Conservation (phyloP, 192 early-diverging fungal genomes). For the Linderina pennispora region DNA sequence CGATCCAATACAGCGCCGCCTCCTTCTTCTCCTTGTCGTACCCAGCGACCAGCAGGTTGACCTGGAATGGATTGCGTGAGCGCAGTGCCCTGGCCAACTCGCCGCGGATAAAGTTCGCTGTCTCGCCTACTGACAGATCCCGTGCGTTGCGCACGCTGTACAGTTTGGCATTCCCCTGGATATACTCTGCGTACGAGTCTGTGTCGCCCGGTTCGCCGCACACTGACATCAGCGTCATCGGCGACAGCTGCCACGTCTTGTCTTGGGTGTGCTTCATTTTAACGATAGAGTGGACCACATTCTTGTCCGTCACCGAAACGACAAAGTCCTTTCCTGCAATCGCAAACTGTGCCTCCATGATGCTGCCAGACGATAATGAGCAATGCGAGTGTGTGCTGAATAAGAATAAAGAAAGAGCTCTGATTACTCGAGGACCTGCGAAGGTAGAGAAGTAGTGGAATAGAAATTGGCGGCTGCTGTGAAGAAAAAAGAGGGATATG, state of each 20-base stretch:
- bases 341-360: constrained; percentile 82
- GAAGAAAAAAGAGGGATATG: no score
- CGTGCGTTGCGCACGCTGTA: constrained; percentile 85
- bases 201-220: constrained; percentile 90
- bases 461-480: no score
- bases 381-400: background rate
- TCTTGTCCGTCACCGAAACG: constrained; percentile 77
- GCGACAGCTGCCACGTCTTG: constrained; percentile 81
- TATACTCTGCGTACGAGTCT: constrained; percentile 92
- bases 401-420: no score
- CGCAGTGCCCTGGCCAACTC: constrained; percentile 84
- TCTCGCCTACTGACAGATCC: constrained; percentile 70
- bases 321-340: constrained; percentile 93
- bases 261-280: constrained; percentile 90
- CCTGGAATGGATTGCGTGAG: constrained; percentile 64
- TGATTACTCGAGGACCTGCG: no score
- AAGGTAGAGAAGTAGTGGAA: no score
- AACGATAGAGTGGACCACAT: constrained; percentile 72
- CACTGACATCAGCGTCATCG: constrained; percentile 77
- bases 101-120: constrained; percentile 75
- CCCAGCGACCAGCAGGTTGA: constrained; percentile 86
- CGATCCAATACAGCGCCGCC: constrained; percentile 86
- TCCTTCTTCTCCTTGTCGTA: constrained; percentile 65
- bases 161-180: constrained; percentile 86
- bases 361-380: no score